Conservation (phyloP, 768 basidiomycete genomes). For the Boletus rex-veris region DNA sequence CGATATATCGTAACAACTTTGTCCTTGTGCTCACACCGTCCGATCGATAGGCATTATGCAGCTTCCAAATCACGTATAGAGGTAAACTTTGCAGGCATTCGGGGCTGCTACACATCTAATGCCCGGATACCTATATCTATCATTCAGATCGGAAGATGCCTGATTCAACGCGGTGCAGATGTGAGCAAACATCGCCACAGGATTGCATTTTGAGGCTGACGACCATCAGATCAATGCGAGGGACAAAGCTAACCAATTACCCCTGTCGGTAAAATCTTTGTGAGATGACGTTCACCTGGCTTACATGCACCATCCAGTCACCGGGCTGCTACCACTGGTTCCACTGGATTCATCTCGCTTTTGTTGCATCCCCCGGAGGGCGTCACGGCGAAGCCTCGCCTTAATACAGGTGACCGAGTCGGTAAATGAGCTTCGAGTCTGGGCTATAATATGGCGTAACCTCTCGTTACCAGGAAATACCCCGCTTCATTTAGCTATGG, state of each 20-base stretch:
- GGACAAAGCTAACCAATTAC: conserved; percentile 90
- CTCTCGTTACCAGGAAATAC: conserved; percentile 69
- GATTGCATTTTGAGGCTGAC: conserved; percentile 31
- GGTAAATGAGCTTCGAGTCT: conserved; percentile 40
- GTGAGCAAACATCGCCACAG: conserved; percentile 50
- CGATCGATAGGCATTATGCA: conserved; percentile 72
- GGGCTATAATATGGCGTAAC: neutral
- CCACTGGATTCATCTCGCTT: conserved; percentile 81
- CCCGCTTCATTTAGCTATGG: conserved; percentile 95
- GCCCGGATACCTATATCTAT: conserved; percentile 27
- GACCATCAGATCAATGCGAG: conserved; percentile 79
- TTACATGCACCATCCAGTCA: conserved; percentile 51
- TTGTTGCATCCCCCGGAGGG: conserved; percentile 82
- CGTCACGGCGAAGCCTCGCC: conserved; percentile 60
- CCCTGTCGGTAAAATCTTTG: conserved; percentile 52
- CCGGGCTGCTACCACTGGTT: conserved; percentile 94
- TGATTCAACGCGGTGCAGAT: conserved; percentile 87
- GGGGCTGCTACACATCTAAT: conserved; percentile 16
- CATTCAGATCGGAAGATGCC: conserved; percentile 76
- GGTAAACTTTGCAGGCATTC: conserved; percentile 40
- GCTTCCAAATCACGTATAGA: conserved; percentile 89
- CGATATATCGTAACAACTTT: conserved; percentile 20
- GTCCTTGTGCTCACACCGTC: conserved; percentile 5
- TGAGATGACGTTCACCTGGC: neutral
- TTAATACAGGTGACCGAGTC: conserved; percentile 83